phyloP scores from a whole-genome alignment of 768 basidiomycete species.

The Mycena metata region DNA sequence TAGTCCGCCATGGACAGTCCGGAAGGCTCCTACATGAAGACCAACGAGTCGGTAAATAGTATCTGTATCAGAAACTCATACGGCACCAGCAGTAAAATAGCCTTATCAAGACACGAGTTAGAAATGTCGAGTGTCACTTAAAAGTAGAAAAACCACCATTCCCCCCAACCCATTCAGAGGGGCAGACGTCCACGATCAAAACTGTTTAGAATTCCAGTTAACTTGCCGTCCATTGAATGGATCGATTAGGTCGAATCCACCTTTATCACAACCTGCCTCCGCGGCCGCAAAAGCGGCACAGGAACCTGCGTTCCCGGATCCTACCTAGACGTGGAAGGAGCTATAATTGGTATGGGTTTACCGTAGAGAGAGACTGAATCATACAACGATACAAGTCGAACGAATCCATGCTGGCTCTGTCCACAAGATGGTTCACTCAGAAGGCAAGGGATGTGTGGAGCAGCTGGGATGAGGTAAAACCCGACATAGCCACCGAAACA shows the following conservation, averaged over 20 bases:
- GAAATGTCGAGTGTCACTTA: background rate
- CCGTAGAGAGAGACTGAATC: conserved; percentile 58
- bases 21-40: conserved; percentile 39
- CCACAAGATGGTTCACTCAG: background rate
- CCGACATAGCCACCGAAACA: conserved; percentile 23
- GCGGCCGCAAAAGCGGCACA: conserved; percentile 73
- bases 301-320: conserved; percentile 60
- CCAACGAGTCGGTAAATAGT: too few relatives aligned
- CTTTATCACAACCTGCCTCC: conserved; percentile 69
- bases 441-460: background rate
- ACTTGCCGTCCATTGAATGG: conserved; percentile 8
- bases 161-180: conserved; percentile 73
- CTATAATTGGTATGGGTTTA: too few relatives aligned
- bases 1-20: conserved; percentile 74
- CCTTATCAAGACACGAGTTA: background rate
- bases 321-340: background rate
- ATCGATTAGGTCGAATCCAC: conserved; percentile 43
- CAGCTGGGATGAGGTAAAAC: background rate
- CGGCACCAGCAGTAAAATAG: too few relatives aligned
- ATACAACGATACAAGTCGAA: conserved; percentile 74
- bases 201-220: conserved; percentile 48
- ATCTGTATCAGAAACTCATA: too few relatives aligned
- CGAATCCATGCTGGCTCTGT: conserved; percentile 17
- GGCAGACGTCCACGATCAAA: conserved; percentile 76
- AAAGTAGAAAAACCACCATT: conserved; percentile 79